These are phyloP conservation scores for Tolypocladium ophioglossoides DNA, from an alignment of 2,329 filamentous ascomycete genomes.

Conservation along the genomic window DNA sequence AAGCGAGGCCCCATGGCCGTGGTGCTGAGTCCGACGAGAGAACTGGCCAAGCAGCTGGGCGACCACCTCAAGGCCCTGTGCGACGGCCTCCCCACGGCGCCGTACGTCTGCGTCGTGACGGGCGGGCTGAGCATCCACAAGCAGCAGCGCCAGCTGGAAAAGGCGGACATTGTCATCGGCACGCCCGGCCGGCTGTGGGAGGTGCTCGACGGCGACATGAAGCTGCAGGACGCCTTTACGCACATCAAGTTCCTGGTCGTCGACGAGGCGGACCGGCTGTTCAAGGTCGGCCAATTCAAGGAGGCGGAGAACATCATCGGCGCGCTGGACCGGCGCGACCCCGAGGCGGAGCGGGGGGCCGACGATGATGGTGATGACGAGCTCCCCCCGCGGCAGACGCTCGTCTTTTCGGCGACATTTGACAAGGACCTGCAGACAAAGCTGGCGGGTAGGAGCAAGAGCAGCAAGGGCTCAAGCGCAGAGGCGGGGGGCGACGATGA, in stretches of 20 bases:
- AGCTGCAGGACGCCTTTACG: constrained; percentile 60
- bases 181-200: constrained; percentile 94
- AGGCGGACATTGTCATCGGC: constrained; percentile 85
- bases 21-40: constrained; percentile 82
- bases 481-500: constrained; percentile 55
- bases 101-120: constrained; percentile 78
- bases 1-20: constrained; percentile 55
- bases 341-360: constrained; percentile 41
- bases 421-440: constrained; percentile 87
- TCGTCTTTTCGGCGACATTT: constrained; percentile 96
- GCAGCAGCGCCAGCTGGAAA: constrained; percentile 73
- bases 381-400: constrained; percentile 58
- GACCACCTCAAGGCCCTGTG: constrained; percentile 73
- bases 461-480: constrained; percentile 4
- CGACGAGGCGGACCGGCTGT: constrained; percentile 85
- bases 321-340: constrained; percentile 63
- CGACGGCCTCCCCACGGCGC: constrained; percentile 44
- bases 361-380: constrained; percentile 35
- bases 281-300: constrained; percentile 91
- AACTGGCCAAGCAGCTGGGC: constrained; percentile 84
- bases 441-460: constrained; percentile 63
- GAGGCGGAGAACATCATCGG: constrained; percentile 83
- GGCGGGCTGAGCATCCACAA: constrained; percentile 92
- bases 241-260: constrained; percentile 74
- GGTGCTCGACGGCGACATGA: constrained; percentile 66